A percentile compares a stretch with the other conserved stretches of the same genome.
Evolutionary conservation across 257 asterid genomes (phyloP).

Genomic region (Lycium ferocissimum): DNA sequence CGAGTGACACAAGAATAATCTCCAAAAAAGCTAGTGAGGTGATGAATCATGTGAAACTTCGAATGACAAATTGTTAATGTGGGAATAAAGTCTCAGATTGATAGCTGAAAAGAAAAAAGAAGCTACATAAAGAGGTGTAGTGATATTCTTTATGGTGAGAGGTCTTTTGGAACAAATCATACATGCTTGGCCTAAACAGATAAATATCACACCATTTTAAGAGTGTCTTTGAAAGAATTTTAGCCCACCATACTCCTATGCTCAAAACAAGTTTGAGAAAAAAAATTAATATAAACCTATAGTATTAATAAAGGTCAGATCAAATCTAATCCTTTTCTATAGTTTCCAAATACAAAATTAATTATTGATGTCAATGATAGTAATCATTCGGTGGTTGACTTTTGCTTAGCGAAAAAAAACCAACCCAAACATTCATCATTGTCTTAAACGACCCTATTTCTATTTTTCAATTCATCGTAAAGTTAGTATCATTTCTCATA

Average conservation of each 20-base stretch:
- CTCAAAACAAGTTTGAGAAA: neutral
- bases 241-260: too few relatives aligned
- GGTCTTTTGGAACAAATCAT: too few relatives aligned
- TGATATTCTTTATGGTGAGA: too few relatives aligned
- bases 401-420: neutral
- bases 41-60: neutral
- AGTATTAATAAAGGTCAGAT: neutral
- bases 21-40: neutral
- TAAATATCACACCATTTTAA: too few relatives aligned
- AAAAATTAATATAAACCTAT: neutral
- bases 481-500: neutral
- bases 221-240: too few relatives aligned
- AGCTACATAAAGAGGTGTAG: neutral
- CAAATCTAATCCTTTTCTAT: neutral
- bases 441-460: neutral
- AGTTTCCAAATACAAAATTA: neutral
- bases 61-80: neutral
- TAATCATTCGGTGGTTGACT: neutral
- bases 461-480: neutral
- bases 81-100: neutral
- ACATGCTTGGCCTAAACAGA: too few relatives aligned
- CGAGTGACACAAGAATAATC: neutral
- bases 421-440: neutral
- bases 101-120: neutral
- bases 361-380: neutral